Conservation (phyloP, 495 filamentous ascomycete species). For the Aspergillus taichungensis region DNA sequence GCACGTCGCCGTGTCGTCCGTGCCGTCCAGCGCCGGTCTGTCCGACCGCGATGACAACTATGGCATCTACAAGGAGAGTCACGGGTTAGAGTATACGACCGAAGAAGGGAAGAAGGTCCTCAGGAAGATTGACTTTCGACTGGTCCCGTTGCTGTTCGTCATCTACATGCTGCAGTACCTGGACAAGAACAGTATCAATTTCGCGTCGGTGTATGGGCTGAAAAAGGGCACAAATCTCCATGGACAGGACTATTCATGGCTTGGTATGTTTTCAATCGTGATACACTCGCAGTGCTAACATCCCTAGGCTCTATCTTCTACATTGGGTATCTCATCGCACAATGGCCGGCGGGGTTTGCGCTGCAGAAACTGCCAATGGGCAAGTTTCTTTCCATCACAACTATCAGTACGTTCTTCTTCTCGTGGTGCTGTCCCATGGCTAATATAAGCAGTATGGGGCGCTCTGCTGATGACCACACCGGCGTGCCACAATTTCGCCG, state of each 20-base stretch:
- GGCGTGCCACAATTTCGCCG: constrained; percentile 32
- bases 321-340: constrained; percentile 44
- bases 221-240: constrained; percentile 41
- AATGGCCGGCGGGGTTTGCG: constrained; percentile 43
- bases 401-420: constrained; percentile 14
- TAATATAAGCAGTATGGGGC: constrained; percentile 26
- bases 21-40: too few relatives aligned
- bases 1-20: too few relatives aligned
- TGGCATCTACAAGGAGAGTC: constrained; percentile 14
- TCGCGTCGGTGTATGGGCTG: constrained; percentile 50
- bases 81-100: constrained; percentile 28
- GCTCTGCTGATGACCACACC: constrained; percentile 32
- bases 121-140: constrained; percentile 44
- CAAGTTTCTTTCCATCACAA: constrained; percentile 39
- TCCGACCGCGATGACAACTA: constrained; percentile 14
- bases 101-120: constrained; percentile 41
- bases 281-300: not conserved
- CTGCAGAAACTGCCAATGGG: constrained; percentile 46
- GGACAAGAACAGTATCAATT: constrained; percentile 54
- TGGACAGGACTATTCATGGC: constrained; percentile 53
- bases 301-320: constrained; percentile 43
- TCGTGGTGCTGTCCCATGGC: not conserved
- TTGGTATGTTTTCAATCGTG: constrained; percentile 14
- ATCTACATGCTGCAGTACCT: constrained; percentile 48
- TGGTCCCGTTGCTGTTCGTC: constrained; percentile 48